A percentile compares a stretch with the other conserved stretches of the same genome.
phyloP scores from a whole-genome alignment of 805 yeast species.

The Huiozyma sinensis region DNA sequence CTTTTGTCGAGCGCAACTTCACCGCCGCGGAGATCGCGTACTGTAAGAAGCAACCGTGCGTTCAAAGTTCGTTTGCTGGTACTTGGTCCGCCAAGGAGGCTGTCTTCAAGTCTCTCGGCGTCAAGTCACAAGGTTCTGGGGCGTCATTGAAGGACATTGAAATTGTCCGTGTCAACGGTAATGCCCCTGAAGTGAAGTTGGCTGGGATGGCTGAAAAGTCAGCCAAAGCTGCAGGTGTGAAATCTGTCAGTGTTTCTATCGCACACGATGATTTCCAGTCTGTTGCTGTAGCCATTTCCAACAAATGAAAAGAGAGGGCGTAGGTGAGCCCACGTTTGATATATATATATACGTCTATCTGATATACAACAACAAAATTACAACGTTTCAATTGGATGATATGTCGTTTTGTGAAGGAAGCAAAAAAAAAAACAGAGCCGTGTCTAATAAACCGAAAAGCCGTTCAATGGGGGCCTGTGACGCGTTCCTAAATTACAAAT shows the following conservation, averaged over 20 bases:
- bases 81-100: constrained; percentile 99
- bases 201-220: constrained; percentile 67
- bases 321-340: neutral
- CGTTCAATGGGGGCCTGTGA: too few relatives aligned
- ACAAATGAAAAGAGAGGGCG: constrained; percentile 10
- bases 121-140: constrained; percentile 85
- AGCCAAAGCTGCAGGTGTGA: constrained; percentile 62
- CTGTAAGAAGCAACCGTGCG: constrained; percentile 62
- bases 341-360: too few relatives aligned
- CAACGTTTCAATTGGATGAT: too few relatives aligned
- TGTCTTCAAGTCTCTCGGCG: constrained; percentile 90
- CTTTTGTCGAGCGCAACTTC: constrained; percentile 88
- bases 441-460: too few relatives aligned
- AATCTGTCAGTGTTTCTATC: constrained; percentile 72
- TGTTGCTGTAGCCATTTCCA: constrained; percentile 81
- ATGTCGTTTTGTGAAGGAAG: too few relatives aligned
- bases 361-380: too few relatives aligned
- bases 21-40: constrained; percentile 70
- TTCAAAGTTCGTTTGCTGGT: constrained; percentile 89
- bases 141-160: constrained; percentile 90
- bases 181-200: constrained; percentile 74
- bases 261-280: constrained; percentile 96
- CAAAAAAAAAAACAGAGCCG: too few relatives aligned
- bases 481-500: too few relatives aligned
- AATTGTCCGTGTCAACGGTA: constrained; percentile 58